Evolutionary conservation across 1,139 yeast species (phyloP).

Genomic region (Candida labiduridarum): DNA sequence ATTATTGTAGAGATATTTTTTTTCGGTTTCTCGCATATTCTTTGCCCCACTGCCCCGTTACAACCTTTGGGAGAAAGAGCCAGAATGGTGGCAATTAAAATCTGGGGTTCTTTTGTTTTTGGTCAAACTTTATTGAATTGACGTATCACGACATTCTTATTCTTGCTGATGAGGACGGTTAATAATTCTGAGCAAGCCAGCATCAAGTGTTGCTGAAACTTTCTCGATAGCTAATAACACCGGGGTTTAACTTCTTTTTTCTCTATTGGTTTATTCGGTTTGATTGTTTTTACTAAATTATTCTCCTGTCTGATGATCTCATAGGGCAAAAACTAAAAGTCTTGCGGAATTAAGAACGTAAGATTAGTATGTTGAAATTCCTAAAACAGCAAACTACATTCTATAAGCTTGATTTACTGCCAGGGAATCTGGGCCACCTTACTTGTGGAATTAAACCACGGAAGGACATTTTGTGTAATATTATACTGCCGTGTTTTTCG

Average conservation of each 20-base stretch:
- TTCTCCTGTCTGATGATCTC: constrained; percentile 1
- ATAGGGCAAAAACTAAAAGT: background rate
- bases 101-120: background rate
- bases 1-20: too few relatives aligned
- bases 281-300: background rate
- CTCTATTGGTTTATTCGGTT: background rate
- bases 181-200: too few relatives aligned
- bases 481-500: constrained; percentile 4
- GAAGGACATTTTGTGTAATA: background rate
- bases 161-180: background rate
- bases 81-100: background rate
- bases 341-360: background rate
- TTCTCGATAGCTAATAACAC: background rate
- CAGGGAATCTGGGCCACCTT: background rate
- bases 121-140: background rate
- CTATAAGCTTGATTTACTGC: background rate
- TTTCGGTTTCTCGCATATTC: too few relatives aligned
- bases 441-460: background rate
- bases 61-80: background rate
- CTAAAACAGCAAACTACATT: background rate
- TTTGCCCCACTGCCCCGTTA: background rate
- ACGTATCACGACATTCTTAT: background rate
- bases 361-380: background rate
- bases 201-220: too few relatives aligned
- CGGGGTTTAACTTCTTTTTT: background rate